Conservation (phyloP, 164 flowering plant genomes). For the Chimonanthus salicifolius region DNA sequence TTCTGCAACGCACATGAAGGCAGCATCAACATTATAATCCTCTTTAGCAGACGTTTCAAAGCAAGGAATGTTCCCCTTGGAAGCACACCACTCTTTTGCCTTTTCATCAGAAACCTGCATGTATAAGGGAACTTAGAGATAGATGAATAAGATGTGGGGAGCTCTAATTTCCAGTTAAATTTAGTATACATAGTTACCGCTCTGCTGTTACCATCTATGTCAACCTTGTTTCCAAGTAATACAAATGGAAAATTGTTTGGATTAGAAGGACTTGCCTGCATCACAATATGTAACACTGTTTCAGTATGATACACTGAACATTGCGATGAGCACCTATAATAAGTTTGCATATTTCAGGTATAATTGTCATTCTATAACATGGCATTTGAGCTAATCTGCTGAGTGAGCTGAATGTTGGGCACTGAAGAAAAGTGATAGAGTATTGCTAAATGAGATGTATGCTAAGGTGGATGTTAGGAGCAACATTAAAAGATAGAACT, state of each 20-base stretch:
- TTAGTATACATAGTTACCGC: constrained; percentile 44
- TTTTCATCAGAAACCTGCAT: constrained; percentile 89
- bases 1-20: constrained; percentile 77
- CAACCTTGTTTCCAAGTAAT: constrained; percentile 87
- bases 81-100: constrained; percentile 87
- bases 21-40: constrained; percentile 81
- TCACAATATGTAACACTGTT: neutral
- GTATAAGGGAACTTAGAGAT: neutral
- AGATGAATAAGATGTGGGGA: neutral
- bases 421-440: no score
- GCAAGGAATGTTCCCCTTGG: constrained; percentile 87
- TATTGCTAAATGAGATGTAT: no score
- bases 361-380: neutral
- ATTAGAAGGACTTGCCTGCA: constrained; percentile 81
- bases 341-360: neutral
- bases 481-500: no score
- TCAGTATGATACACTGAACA: neutral
- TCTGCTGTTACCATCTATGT: constrained; percentile 91
- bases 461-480: no score
- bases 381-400: no score
- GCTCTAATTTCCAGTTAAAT: neutral
- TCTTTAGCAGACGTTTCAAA: constrained; percentile 94
- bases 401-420: no score
- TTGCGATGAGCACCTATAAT: neutral
- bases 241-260: constrained; percentile 77